Evolutionary conservation across 1,139 yeast species (phyloP).

Genomic region (Geotrichum reessii): DNA sequence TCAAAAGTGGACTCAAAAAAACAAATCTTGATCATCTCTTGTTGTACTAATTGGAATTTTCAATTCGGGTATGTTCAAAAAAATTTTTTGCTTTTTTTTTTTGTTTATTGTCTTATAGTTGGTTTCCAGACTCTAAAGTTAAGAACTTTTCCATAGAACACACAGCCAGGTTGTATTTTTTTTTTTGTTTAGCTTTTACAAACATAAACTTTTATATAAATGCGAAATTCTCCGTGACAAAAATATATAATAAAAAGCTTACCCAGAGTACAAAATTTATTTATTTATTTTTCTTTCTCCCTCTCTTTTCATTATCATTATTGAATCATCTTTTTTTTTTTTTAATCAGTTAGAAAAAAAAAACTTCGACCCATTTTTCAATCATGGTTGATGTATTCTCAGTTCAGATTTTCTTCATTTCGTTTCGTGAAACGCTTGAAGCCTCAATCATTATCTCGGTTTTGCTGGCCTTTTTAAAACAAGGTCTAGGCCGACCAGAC

Average conservation of each 20-base stretch:
- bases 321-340: too few relatives aligned
- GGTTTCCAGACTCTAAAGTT: not conserved
- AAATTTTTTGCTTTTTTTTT: not conserved
- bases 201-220: not conserved
- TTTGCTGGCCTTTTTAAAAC: conserved; percentile 80
- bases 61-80: not conserved
- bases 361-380: not conserved
- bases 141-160: not conserved
- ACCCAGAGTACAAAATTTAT: not conserved
- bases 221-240: not conserved
- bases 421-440: conserved; percentile 84
- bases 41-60: not conserved
- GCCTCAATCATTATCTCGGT: conserved; percentile 88
- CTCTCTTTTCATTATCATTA: too few relatives aligned
- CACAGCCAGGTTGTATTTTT: not conserved
- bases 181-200: too few relatives aligned
- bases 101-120: not conserved
- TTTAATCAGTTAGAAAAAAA: not conserved
- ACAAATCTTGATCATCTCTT: not conserved
- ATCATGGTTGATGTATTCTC: conserved; percentile 38
- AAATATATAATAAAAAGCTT: not conserved
- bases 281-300: not conserved
- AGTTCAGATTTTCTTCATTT: conserved; percentile 64
- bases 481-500: conserved; percentile 57
- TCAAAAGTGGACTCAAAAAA: not conserved